Evolutionary conservation across 2,329 filamentous ascomycete genomes (phyloP).

Genomic region (Colletotrichum godetiae): DNA sequence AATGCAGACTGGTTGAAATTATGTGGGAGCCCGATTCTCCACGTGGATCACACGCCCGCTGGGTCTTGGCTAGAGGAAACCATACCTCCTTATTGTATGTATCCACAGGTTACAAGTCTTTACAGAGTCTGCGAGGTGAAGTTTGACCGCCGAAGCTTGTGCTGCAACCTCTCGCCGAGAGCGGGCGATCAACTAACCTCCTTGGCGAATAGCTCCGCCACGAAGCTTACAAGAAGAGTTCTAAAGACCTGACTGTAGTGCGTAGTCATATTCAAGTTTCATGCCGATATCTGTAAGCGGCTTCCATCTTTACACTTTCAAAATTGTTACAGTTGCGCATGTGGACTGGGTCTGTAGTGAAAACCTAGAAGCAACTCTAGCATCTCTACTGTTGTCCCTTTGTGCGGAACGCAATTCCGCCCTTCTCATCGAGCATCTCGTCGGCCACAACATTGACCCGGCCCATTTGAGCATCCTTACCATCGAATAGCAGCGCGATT

Average conservation of each 20-base stretch:
- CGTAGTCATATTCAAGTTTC: background rate
- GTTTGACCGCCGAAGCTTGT: background rate
- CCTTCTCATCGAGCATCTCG: conserved; percentile 31
- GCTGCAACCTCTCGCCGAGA: background rate
- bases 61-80: background rate
- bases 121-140: background rate
- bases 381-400: background rate
- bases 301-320: background rate
- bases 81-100: background rate
- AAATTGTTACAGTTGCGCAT: background rate
- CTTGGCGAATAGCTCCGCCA: background rate
- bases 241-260: background rate
- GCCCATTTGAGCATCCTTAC: conserved; percentile 23
- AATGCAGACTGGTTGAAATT: background rate
- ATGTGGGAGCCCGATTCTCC: background rate
- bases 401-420: background rate
- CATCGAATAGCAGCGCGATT: conserved; percentile 37
- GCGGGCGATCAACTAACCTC: background rate
- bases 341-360: background rate
- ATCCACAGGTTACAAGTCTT: background rate
- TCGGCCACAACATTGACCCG: conserved; percentile 20
- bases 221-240: background rate
- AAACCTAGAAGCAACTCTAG: background rate
- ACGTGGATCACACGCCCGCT: background rate
- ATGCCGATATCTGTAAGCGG: background rate